These are phyloP conservation scores for Lodderomyces jiufengensis DNA, from an alignment of 1,139 yeast genomes.

Conservation along the genomic window DNA sequence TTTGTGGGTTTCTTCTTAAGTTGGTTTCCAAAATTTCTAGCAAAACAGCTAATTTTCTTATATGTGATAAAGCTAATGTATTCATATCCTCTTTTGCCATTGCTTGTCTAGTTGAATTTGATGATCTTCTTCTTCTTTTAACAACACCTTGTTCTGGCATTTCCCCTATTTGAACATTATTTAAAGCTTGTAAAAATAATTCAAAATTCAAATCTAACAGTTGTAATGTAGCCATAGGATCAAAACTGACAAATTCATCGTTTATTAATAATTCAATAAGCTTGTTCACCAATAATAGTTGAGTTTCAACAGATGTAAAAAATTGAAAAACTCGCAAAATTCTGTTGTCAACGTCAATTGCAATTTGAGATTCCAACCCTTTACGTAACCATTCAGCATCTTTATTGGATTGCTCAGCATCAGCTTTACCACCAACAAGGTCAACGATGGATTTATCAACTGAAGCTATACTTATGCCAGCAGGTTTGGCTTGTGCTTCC, in stretches of 20 bases:
- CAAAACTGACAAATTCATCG: slow-evolving; percentile 41
- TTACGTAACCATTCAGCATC: slow-evolving; percentile 62
- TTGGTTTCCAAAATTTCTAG: slow-evolving; percentile 71
- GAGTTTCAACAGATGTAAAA: slow-evolving; percentile 52
- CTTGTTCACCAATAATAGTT: slow-evolving; percentile 53
- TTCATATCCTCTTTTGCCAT: slow-evolving; percentile 70
- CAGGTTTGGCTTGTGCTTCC: slow-evolving; percentile 40
- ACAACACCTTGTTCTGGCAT: slow-evolving; percentile 51
- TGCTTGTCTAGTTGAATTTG: slow-evolving; percentile 69
- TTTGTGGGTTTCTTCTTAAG: slow-evolving; percentile 23
- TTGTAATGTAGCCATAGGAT: slow-evolving; percentile 52
- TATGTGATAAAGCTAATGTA: slow-evolving; percentile 69
- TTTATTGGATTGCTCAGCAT: slow-evolving; percentile 44
- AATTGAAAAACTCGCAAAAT: slow-evolving; percentile 51
- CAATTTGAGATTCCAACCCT: slow-evolving; percentile 48
- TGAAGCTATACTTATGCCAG: slow-evolving; percentile 44
- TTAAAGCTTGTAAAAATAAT: slow-evolving; percentile 47
- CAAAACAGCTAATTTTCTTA: slow-evolving; percentile 72
- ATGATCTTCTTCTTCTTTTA: slow-evolving; percentile 77
- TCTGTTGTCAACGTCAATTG: slow-evolving; percentile 37
- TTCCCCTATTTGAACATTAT: slow-evolving; percentile 45
- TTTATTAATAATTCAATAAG: slow-evolving; percentile 54
- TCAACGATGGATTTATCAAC: slow-evolving; percentile 56
- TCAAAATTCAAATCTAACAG: slow-evolving; percentile 43
- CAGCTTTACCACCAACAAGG: slow-evolving; percentile 44